Percentiles rank a stretch among this genome's conserved stretches.
phyloP scores from a whole-genome alignment of 192 early-diverging fungal species.

The Backusella sp. region DNA sequence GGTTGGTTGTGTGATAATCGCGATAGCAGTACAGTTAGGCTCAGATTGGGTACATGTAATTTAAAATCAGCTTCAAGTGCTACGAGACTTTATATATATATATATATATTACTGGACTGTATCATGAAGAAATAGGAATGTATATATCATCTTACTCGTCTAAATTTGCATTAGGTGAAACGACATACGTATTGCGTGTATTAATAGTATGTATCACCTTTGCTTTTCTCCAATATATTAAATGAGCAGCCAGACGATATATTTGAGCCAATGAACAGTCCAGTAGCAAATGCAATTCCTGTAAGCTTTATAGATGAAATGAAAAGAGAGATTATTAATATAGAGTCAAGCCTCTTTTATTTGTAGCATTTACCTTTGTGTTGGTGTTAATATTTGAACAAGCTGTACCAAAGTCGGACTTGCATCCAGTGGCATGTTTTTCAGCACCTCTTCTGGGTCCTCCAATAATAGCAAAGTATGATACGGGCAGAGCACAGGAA shows the following conservation, averaged over 20 bases:
- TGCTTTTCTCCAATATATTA: slow-evolving; percentile 93
- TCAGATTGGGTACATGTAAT: slow-evolving; percentile 52
- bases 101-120: neutral
- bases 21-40: slow-evolving; percentile 56
- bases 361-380: slow-evolving; percentile 55
- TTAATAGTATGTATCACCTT: slow-evolving; percentile 85
- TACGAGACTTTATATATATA: neutral
- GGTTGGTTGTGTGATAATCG: slow-evolving; percentile 59
- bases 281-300: slow-evolving; percentile 75
- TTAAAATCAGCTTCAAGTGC: slow-evolving; percentile 56
- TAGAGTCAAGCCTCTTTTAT: too few species aligned
- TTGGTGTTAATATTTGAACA: slow-evolving; percentile 85
- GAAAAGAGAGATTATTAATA: neutral
- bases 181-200: slow-evolving; percentile 76
- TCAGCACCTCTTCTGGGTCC: slow-evolving; percentile 80
- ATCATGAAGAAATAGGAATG: too few species aligned
- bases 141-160: slow-evolving; percentile 41
- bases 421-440: slow-evolving; percentile 74
- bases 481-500: slow-evolving; percentile 81
- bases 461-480: slow-evolving; percentile 82
- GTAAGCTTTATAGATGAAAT: slow-evolving; percentile 50
- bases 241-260: slow-evolving; percentile 84
- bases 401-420: slow-evolving; percentile 87
- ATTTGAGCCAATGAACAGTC: slow-evolving; percentile 96
- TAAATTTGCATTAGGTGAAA: slow-evolving; percentile 63